These are phyloP conservation scores for Cladosporium sp. DNA, from an alignment of 2,329 filamentous ascomycete genomes.

Conservation along the genomic window DNA sequence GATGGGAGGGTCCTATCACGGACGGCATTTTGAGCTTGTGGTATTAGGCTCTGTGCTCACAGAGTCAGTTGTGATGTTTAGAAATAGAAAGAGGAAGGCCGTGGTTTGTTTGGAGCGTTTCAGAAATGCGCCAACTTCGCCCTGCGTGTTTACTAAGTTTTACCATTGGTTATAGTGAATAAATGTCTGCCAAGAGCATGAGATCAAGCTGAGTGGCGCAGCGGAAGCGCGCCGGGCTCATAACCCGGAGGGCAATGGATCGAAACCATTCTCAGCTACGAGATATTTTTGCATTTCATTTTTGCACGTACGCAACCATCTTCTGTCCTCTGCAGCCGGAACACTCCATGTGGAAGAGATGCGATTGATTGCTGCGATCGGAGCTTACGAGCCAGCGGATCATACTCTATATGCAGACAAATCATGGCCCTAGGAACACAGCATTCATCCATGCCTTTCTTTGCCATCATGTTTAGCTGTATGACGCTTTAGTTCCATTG, in stretches of 20 bases:
- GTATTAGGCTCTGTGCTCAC: neutral
- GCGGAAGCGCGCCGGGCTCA: slow-evolving; percentile 15
- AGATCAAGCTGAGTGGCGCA: slow-evolving; percentile 12
- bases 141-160: neutral
- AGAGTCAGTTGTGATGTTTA: neutral
- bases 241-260: slow-evolving; percentile 15
- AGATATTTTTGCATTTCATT: neutral
- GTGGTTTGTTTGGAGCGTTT: neutral
- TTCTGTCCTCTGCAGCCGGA: neutral
- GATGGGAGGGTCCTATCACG: slow-evolving; percentile 35
- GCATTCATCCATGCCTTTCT: too few species aligned
- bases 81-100: neutral
- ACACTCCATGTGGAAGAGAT: too few species aligned
- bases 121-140: neutral
- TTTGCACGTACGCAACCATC: neutral
- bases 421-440: too few species aligned
- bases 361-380: too few species aligned
- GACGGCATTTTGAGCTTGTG: neutral
- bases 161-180: too few species aligned
- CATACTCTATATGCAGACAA: too few species aligned
- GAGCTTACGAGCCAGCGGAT: too few species aligned
- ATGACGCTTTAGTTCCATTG: neutral
- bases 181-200: neutral
- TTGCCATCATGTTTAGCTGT: too few species aligned
- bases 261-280: slow-evolving; percentile 15